Evolutionary conservation across 306 rosid genomes (phyloP).

Genomic region (Acacia confusa): DNA sequence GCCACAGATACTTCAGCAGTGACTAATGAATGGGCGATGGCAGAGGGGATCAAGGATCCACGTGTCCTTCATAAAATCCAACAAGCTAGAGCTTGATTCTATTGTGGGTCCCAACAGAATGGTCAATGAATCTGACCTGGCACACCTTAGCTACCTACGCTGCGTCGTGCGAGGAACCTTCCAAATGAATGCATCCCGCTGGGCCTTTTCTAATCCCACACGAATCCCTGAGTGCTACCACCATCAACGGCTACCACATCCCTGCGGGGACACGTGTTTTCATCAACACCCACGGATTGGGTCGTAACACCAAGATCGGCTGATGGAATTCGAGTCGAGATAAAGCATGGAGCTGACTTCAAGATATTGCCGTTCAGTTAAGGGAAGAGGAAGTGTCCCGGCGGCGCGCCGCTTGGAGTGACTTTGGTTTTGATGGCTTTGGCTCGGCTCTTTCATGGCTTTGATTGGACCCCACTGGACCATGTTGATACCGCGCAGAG

Average conservation of each 20-base stretch:
- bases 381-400: conserved; percentile 91
- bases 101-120: conserved; percentile 64
- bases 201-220: conserved; percentile 95
- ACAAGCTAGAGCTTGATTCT: conserved; percentile 64
- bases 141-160: conserved; percentile 71
- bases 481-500: conserved; percentile 70
- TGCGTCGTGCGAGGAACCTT: conserved; percentile 91
- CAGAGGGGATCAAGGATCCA: conserved; percentile 89
- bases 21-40: conserved; percentile 94
- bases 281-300: conserved; percentile 87
- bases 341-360: conserved; percentile 82
- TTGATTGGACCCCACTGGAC: conserved; percentile 64
- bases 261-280: conserved; percentile 90
- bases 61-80: conserved; percentile 68
- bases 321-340: conserved; percentile 66
- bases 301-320: conserved; percentile 55
- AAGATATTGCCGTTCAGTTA: conserved; percentile 87
- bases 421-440: conserved; percentile 81
- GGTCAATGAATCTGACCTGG: conserved; percentile 67
- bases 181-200: conserved; percentile 97
- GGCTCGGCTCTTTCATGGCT: conserved; percentile 75
- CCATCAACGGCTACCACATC: conserved; percentile 61
- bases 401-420: conserved; percentile 93
- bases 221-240: conserved; percentile 65
- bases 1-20: conserved; percentile 95